Conservation (phyloP, 352 stramenopile species). For the Phytopythium delawarense region DNA sequence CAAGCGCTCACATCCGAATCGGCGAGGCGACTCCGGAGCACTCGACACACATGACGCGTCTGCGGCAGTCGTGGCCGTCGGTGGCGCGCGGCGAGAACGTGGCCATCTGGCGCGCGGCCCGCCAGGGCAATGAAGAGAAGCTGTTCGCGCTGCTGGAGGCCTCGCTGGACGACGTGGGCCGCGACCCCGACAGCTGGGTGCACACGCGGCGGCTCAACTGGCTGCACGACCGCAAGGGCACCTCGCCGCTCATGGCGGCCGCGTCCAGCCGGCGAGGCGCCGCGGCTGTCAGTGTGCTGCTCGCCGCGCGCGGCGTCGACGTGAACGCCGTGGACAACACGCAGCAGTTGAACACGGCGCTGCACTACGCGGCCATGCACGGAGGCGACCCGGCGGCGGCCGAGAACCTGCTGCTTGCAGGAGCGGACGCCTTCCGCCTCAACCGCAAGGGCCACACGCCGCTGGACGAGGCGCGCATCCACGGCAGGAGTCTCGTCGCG, state of each 20-base stretch:
- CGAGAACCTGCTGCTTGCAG: constrained; percentile 37
- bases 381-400: constrained; percentile 21
- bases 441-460: constrained; percentile 40
- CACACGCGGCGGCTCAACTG: constrained; percentile 10
- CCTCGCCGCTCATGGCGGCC: constrained; percentile 51
- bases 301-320: constrained; percentile 30
- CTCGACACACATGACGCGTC: not conserved
- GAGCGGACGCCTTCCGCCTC: constrained; percentile 29
- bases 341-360: constrained; percentile 33
- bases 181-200: constrained; percentile 4
- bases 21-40: not conserved
- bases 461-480: constrained; percentile 38
- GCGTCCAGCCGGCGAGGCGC: constrained; percentile 35
- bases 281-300: constrained; percentile 33
- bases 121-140: constrained; percentile 7
- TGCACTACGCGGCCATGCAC: constrained; percentile 43
- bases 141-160: constrained; percentile 20
- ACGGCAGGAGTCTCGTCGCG: constrained; percentile 17
- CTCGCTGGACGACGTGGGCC: constrained; percentile 8
- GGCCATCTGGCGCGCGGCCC: constrained; percentile 7
- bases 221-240: constrained; percentile 17
- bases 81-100: constrained; percentile 4
- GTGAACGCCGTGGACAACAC: constrained; percentile 22
- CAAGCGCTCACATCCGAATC: not conserved
- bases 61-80: not conserved